These are phyloP conservation scores for Rhizopogon roseolus DNA, from an alignment of 768 basidiomycete species.

Conservation along the genomic window DNA sequence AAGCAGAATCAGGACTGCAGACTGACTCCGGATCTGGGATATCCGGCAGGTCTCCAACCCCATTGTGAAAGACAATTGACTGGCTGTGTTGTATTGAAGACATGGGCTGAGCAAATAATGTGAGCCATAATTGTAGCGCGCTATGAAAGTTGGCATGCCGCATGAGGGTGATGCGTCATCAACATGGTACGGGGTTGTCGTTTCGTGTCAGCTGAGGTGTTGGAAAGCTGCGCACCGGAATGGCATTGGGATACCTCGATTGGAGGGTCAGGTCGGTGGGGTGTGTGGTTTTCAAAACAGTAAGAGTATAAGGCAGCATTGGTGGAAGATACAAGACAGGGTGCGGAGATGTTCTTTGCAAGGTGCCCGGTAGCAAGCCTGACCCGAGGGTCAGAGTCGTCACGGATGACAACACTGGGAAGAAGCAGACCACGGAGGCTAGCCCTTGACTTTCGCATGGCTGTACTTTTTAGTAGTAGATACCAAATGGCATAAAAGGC, in stretches of 20 bases:
- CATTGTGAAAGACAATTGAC: neutral
- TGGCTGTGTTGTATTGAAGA: neutral
- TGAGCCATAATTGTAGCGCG: neutral
- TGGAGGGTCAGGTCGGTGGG: neutral
- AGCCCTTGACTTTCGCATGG: neutral
- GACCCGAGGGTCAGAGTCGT: neutral
- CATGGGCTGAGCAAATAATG: neutral
- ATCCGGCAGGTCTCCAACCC: neutral
- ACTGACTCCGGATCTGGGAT: constrained; percentile 14
- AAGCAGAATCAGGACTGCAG: constrained; percentile 20
- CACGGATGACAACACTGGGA: neutral
- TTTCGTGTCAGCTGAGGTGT: neutral
- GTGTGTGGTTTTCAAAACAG: neutral
- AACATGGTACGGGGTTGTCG: neutral
- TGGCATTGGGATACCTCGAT: neutral
- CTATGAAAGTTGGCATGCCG: neutral
- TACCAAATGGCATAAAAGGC: too few relatives aligned
- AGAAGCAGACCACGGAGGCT: neutral
- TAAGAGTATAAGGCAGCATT: constrained; percentile 3
- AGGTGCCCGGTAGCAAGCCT: neutral
- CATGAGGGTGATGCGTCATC: neutral
- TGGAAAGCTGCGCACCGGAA: neutral
- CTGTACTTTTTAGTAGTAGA: constrained; percentile 1
- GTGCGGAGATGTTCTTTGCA: neutral
- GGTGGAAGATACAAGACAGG: constrained; percentile 1